Percentiles rank a stretch among this genome's conserved stretches.
These are phyloP conservation scores for Pseudocercospora pini-densiflorae DNA, from an alignment of 2,329 filamentous ascomycete species.

Conservation along the genomic window DNA sequence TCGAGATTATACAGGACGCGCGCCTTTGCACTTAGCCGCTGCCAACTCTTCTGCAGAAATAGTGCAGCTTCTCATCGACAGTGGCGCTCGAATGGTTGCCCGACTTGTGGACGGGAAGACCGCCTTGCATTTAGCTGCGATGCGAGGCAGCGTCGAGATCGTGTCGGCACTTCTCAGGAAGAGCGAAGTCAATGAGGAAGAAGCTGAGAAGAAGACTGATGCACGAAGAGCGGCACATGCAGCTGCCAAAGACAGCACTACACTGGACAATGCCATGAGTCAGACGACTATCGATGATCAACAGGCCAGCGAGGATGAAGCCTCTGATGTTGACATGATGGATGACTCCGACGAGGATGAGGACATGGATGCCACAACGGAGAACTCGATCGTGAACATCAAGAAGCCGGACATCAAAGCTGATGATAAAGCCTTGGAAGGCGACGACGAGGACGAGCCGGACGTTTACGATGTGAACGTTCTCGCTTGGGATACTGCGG, in stretches of 20 bases:
- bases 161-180: slow-evolving; percentile 73
- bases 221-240: slow-evolving; percentile 42
- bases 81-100: slow-evolving; percentile 73
- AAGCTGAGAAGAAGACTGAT: slow-evolving; percentile 57
- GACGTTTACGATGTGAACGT: slow-evolving; percentile 81
- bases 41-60: slow-evolving; percentile 71
- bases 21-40: slow-evolving; percentile 77
- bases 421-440: slow-evolving; percentile 52
- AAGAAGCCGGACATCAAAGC: slow-evolving; percentile 34
- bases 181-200: slow-evolving; percentile 74
- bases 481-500: slow-evolving; percentile 77
- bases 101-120: slow-evolving; percentile 80
- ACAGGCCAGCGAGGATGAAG: slow-evolving; percentile 40
- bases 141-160: slow-evolving; percentile 70
- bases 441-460: slow-evolving; percentile 66
- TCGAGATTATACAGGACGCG: slow-evolving; percentile 77
- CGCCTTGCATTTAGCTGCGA: slow-evolving; percentile 79
- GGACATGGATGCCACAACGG: slow-evolving; percentile 48
- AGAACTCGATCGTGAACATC: slow-evolving; percentile 77
- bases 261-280: slow-evolving; percentile 18
- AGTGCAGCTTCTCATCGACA: slow-evolving; percentile 71
- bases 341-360: slow-evolving; percentile 49
- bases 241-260: slow-evolving; percentile 27
- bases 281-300: slow-evolving; percentile 11
- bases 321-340: slow-evolving; percentile 49